Conservation (phyloP, 192 early-diverging fungal genomes). For the Coemansia sp. region DNA sequence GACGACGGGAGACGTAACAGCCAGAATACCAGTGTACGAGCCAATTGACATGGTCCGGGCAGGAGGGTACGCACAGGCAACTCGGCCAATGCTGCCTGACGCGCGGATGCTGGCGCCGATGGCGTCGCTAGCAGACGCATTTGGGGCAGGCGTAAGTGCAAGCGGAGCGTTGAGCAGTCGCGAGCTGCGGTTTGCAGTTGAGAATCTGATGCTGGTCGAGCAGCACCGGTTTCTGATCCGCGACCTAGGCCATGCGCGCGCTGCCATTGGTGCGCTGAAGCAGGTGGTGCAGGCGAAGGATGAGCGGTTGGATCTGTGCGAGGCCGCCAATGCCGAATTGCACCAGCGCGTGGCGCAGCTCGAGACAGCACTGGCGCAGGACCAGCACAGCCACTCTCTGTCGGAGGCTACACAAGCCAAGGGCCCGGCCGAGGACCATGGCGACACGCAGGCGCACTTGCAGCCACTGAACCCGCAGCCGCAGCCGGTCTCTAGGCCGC, state of each 20-base stretch:
- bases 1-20: not conserved
- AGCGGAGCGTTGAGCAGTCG: slow-evolving; percentile 33
- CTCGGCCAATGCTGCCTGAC: slow-evolving; percentile 31
- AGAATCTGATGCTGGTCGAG: slow-evolving; percentile 52
- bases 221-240: slow-evolving; percentile 50
- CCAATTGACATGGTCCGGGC: slow-evolving; percentile 39
- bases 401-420: not conserved
- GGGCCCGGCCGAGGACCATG: not conserved
- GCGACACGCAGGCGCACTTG: not conserved
- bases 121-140: slow-evolving; percentile 42
- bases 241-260: slow-evolving; percentile 45
- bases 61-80: slow-evolving; percentile 21
- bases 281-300: slow-evolving; percentile 51
- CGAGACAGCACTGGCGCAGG: slow-evolving; percentile 25
- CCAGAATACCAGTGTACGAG: slow-evolving; percentile 35
- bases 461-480: not conserved
- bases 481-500: slow-evolving; percentile 23
- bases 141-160: slow-evolving; percentile 7
- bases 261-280: slow-evolving; percentile 43
- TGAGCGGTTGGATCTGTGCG: slow-evolving; percentile 40
- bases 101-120: slow-evolving; percentile 46
- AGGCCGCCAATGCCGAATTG: slow-evolving; percentile 29
- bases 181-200: slow-evolving; percentile 44
- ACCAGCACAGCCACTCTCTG: slow-evolving; percentile 19
- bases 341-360: slow-evolving; percentile 35